These are phyloP conservation scores for Entoloma clypeatum DNA, from an alignment of 1,284 basidiomycete genomes.

Conservation along the genomic window DNA sequence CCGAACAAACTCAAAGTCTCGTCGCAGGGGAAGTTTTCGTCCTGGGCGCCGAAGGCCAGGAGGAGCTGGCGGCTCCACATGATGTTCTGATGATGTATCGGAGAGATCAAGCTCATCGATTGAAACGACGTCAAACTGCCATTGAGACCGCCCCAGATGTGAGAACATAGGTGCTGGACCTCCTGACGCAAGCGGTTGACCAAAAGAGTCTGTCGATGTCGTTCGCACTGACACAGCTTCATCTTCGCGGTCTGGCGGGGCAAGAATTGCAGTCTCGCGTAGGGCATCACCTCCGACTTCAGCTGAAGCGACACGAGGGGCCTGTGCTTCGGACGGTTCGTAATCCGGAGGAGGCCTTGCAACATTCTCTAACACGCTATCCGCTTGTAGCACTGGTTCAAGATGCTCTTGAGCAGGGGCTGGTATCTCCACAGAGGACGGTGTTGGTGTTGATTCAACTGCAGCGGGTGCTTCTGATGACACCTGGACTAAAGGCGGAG, in stretches of 20 bases:
- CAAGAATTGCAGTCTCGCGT: not conserved
- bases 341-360: not conserved
- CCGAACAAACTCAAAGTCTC: conserved; percentile 74
- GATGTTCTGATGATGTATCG: conserved; percentile 60
- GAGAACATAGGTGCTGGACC: conserved; percentile 29
- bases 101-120: conserved; percentile 74
- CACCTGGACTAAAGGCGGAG: conserved; percentile 3
- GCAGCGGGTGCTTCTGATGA: no score
- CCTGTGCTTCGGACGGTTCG: conserved; percentile 1
- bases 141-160: conserved; percentile 35
- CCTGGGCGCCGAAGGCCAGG: conserved; percentile 54
- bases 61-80: conserved; percentile 35
- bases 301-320: conserved; percentile 3
- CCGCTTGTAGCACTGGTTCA: not conserved
- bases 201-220: conserved; percentile 57
- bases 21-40: conserved; percentile 61
- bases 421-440: no score
- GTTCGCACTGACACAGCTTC: conserved; percentile 37
- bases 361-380: not conserved
- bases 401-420: not conserved
- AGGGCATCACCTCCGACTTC: no score
- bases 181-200: conserved; percentile 41
- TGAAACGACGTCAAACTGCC: conserved; percentile 65
- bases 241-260: conserved; percentile 12
- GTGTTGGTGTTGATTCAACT: no score